Evolutionary conservation across 169 alveolate species (phyloP).

Genomic region (Cryptosporidium muris): DNA sequence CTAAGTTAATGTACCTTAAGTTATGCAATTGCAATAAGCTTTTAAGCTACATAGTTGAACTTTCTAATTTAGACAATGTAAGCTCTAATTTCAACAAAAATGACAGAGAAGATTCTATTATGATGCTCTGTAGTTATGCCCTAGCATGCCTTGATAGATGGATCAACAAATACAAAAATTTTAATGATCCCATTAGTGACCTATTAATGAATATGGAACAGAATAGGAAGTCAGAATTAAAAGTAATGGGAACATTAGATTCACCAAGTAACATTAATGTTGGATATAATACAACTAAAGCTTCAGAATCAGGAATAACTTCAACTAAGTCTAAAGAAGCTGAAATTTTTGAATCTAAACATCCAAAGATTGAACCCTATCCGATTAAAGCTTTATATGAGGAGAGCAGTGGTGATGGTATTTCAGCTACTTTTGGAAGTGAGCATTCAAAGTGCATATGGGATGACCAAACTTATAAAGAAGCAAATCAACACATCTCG

Average conservation of each 20-base stretch:
- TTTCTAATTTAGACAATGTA: not conserved
- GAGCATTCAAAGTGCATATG: too few species aligned
- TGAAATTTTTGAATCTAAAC: not conserved
- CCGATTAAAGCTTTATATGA: too few species aligned
- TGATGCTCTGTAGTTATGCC: constrained; percentile 11
- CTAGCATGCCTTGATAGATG: constrained; percentile 38
- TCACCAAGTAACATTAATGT: too few species aligned
- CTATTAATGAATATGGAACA: not conserved
- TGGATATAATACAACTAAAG: not conserved
- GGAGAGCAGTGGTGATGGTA: too few species aligned
- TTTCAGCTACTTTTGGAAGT: too few species aligned
- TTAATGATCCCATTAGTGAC: constrained; percentile 1
- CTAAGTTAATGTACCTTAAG: constrained; percentile 3
- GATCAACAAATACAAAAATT: constrained; percentile 1
- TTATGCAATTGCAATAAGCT: constrained; percentile 5
- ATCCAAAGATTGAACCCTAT: not conserved
- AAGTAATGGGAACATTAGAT: too few species aligned
- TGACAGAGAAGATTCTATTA: constrained; percentile 13
- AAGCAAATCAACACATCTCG: too few species aligned
- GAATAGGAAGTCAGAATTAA: too few species aligned
- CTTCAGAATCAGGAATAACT: not conserved
- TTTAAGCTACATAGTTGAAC: constrained; percentile 6
- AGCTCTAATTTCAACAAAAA: not conserved
- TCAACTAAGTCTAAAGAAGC: not conserved
- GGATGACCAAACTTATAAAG: too few species aligned